Conservation (phyloP, 2,329 filamentous ascomycete genomes). For the Fusarium denticulatum region DNA sequence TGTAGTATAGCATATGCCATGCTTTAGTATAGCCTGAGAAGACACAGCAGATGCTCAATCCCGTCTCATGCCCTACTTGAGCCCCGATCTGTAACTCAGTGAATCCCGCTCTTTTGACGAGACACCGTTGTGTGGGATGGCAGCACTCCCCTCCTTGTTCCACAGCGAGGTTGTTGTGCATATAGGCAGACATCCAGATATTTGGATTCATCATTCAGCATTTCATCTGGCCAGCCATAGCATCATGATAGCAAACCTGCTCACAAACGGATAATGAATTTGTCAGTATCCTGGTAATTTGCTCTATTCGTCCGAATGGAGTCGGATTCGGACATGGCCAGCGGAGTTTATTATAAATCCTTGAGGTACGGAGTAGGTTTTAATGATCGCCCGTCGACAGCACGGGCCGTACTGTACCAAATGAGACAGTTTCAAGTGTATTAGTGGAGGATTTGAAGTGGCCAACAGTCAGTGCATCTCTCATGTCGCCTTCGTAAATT, state of each 20-base stretch:
- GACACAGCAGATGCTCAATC: not conserved
- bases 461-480: not conserved
- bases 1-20: not conserved
- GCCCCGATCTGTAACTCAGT: constrained; percentile 17
- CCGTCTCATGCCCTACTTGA: constrained; percentile 6
- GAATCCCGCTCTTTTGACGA: constrained; percentile 39
- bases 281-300: constrained; percentile 6
- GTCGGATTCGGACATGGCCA: constrained; percentile 20
- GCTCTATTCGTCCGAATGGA: not conserved
- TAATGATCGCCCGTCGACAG: constrained; percentile 16
- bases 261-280: not conserved
- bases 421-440: constrained; percentile 33
- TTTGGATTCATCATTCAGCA: not conserved
- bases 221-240: not conserved
- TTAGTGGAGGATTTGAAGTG: constrained; percentile 5
- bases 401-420: constrained; percentile 12
- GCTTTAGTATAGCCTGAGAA: not conserved
- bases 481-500: not conserved
- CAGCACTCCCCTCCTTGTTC: constrained; percentile 31
- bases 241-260: not conserved
- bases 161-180: constrained; percentile 23
- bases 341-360: constrained; percentile 31
- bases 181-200: constrained; percentile 21
- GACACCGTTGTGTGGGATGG: constrained; percentile 25
- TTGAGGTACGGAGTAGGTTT: not conserved